Evolutionary conservation across 2,329 filamentous ascomycete species (phyloP).

Genomic region (Cercospora berteroae): DNA sequence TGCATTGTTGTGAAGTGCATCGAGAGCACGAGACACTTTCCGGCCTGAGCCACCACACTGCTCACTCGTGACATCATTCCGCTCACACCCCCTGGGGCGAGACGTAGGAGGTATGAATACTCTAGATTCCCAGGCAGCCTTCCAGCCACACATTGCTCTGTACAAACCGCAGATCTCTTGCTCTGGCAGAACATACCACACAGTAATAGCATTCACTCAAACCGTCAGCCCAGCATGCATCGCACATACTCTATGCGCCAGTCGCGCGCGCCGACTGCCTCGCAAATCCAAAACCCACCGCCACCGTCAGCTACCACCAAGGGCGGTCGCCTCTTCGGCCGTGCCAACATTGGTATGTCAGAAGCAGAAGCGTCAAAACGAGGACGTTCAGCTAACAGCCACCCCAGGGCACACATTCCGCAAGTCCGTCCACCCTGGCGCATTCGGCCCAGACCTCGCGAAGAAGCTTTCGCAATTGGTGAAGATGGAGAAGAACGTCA

Average conservation of each 20-base stretch:
- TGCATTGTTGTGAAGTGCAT: background rate
- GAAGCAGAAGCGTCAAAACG: background rate
- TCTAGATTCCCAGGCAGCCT: background rate
- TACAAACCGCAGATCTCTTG: background rate
- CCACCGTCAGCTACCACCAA: slow-evolving; percentile 91
- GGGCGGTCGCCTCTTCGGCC: slow-evolving; percentile 83
- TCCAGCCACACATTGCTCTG: background rate
- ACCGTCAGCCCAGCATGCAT: slow-evolving; percentile 65
- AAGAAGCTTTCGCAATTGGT: slow-evolving; percentile 98
- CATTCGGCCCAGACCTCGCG: slow-evolving; percentile 81
- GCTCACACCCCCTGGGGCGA: background rate
- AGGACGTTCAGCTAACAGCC: slow-evolving; percentile 2
- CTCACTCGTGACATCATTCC: background rate
- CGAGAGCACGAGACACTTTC: slow-evolving; percentile 3
- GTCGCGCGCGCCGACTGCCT: slow-evolving; percentile 91
- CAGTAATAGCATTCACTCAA: background rate
- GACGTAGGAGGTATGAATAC: slow-evolving; percentile 5
- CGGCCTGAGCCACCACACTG: background rate
- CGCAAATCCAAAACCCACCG: slow-evolving; percentile 85
- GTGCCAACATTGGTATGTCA: slow-evolving; percentile 73
- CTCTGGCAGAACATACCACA: background rate
- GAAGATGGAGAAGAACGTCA: slow-evolving; percentile 99
- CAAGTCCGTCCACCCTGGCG: slow-evolving; percentile 66
- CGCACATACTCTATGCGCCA: slow-evolving; percentile 99
- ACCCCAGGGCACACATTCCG: slow-evolving; percentile 66